Conservation (phyloP, 495 filamentous ascomycete genomes). For the Penicillium taxi region DNA sequence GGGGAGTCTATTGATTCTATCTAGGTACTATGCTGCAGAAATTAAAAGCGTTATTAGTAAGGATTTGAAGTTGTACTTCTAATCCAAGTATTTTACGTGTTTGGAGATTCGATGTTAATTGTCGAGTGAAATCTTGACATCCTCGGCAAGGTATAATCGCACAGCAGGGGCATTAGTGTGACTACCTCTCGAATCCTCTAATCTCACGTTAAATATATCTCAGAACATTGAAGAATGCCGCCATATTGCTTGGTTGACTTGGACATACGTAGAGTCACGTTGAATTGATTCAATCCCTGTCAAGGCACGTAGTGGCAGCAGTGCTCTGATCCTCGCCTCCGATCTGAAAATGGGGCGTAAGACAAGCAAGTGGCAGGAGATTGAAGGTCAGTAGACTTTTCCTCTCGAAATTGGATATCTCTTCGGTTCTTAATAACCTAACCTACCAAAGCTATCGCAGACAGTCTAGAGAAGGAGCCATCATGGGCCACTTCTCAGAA, state of each 20-base stretch:
- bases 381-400: conserved; percentile 1
- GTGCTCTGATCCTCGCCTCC: conserved; percentile 12
- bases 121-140: background rate
- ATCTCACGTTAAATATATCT: conserved; percentile 4
- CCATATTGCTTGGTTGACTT: background rate
- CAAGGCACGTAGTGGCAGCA: conserved; percentile 1
- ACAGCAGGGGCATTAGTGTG: conserved; percentile 16
- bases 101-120: background rate
- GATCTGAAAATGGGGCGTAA: conserved; percentile 9
- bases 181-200: conserved; percentile 5
- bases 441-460: conserved; percentile 9
- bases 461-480: conserved; percentile 21
- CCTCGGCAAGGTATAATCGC: conserved; percentile 7
- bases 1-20: background rate
- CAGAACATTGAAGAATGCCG: background rate
- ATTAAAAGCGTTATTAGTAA: background rate
- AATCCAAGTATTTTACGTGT: background rate
- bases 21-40: background rate
- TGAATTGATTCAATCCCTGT: background rate
- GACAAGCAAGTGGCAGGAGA: conserved; percentile 9
- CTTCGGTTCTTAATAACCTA: background rate
- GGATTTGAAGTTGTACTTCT: background rate
- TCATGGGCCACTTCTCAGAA: conserved; percentile 38
- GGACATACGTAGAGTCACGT: background rate
- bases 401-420: background rate